These are phyloP conservation scores for Sorghum bicolor DNA, from an alignment of 176 grass and related monocot species.

Conservation along the genomic window Sorghum_bicolor_NCBIv3 NC_012874.2:3546001-3546500, in stretches of 20 bases:
- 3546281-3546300: neutral
- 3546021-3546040: conserved; percentile 60
- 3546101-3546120: conserved; percentile 9
- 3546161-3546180: no score
- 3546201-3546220: neutral
- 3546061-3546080: conserved; percentile 44
- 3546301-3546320: conserved; percentile 7
- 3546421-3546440: neutral
- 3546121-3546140: conserved; percentile 12
- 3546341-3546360: neutral
- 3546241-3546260: conserved; percentile 27
- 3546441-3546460: conserved; percentile 44
- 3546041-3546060: conserved; percentile 53
- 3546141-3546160: conserved; percentile 30
- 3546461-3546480: conserved; percentile 21
- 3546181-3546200: neutral
- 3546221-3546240: neutral
- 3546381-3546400: neutral
- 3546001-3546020: conserved; percentile 31
- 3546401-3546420: neutral
- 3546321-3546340: neutral
- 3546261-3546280: neutral
- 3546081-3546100: conserved; percentile 36
- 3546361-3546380: neutral
- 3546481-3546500: conserved; percentile 21